Base-by-base conservation (phyloP, 805 yeast genomes). In the Pichia eremophila region DNA sequence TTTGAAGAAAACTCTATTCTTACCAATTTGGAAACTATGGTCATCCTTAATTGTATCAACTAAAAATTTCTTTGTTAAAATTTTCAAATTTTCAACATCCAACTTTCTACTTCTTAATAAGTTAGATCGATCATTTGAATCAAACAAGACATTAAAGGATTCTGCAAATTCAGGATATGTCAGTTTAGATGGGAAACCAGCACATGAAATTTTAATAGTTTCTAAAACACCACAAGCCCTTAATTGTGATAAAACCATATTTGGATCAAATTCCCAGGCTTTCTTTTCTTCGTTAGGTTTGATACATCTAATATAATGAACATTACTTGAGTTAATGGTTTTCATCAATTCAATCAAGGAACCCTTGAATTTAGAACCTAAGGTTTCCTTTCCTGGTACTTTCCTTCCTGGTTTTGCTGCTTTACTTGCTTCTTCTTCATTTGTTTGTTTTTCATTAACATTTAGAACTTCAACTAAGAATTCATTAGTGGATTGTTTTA, bases 181-280 rank as follows among this genome's bases (percentile, higher is more conserved):
- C 89, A 96, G 88, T 62, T 97, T 76, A 0, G 96, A 84, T 17
- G 99, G 99, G 75, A 90, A 91, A 39, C 99, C 99, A 44, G 96
- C 97, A 69, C 97, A 90, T 2, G 97, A 90, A 43, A 91, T 91
- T 60, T 96, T 74, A 61, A 91, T 91, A 2, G 99, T 93, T 64
- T 93, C 99, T 56, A 91, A 73, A 42, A 91, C 98, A 83, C 99
- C 99, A 73, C 99, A 91, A 7, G 99, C 99, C 63, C 99, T 79
- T 53, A 91, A 74, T 67, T 91, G 99, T 7, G 95, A 83, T 51
- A 93, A 73, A 14, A 91, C 98, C 97, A 91, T 90, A 40, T 89
- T 75, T 15, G 95, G 88, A 60, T 89, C 95, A 66, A 91, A 91
- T 63, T 82, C 84, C 98, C 99, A 91, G 2, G 98, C 96, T 51